Evolutionary conservation across 345 rosid genomes (phyloP).

Genomic region (Pistacia integerrima): DNA sequence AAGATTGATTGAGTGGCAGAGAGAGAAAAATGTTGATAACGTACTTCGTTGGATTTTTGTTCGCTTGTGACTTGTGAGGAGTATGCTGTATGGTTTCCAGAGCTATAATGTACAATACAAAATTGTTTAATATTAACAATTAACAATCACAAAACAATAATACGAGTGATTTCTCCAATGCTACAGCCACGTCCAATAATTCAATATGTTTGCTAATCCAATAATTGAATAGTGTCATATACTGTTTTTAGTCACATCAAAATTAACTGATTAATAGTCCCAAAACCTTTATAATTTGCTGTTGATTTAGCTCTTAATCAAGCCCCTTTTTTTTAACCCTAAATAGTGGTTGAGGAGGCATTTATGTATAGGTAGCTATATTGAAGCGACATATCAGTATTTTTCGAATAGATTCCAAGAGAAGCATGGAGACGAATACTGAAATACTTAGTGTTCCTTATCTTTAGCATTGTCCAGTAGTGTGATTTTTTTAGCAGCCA

Average conservation of each 20-base stretch:
- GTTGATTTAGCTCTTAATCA: no score
- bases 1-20: conserved; percentile 42
- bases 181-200: neutral
- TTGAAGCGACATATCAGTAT: neutral
- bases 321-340: no score
- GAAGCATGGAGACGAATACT: conserved; percentile 7
- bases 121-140: neutral
- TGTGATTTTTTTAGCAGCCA: conserved; percentile 5
- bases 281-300: no score
- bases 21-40: conserved; percentile 28
- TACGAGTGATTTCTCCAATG: neutral
- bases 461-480: neutral
- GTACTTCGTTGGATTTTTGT: conserved; percentile 34
- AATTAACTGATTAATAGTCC: no score
- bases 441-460: neutral
- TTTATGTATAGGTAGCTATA: neutral
- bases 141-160: neutral
- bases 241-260: no score
- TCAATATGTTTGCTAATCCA: neutral
- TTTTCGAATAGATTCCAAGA: conserved; percentile 18
- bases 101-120: neutral
- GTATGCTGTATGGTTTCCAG: neutral
- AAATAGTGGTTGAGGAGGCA: no score
- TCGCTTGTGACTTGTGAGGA: conserved; percentile 23
- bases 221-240: neutral